Evolutionary conservation across 2,329 filamentous ascomycete species (phyloP), one percentile per base, ranked within the genome.

Genomic region (Dendrostoma leiphaemia): DNA sequence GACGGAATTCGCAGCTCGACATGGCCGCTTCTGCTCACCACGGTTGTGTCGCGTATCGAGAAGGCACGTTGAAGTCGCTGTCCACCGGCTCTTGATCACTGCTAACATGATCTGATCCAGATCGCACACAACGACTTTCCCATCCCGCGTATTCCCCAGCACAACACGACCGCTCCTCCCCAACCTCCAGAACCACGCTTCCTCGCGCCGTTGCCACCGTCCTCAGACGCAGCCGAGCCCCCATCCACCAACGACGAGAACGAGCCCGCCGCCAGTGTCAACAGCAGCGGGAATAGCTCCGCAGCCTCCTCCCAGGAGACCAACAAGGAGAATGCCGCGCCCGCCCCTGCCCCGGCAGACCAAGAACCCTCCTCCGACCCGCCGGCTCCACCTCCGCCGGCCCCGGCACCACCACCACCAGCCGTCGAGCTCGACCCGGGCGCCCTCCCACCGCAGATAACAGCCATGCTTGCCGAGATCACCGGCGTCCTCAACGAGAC

Each of bases 41-140:
- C 81, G 29, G 74, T 93, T 34, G 73, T 92, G 49, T 73, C 82
- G 56, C 83, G 85, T 63, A 78, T 93, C 47, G 86, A 94, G 68
- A 79, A 77, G 73, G 80, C 81, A 63, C 54, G 65, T 48, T 24
- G 32, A 46, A 31, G n/a, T n/a, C n/a, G n/a, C n/a, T 35, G 10
- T 19, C 23, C 43, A 38, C 28, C 52, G n/a, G n/a, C n/a, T n/a
- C n/a, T n/a, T n/a, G n/a, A n/a, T n/a, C n/a, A n/a, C n/a, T 24
- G 32, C 56, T 57, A 32, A 57, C 48, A 49, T 10, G 38, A 28
- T 31, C 32, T 35, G 34, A 3, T 32, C 23, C 44, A 95, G 90
- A 93, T 91, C 61, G 82, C 89, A 37, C 81, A 83, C 69, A 79
- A 84, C 66, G 85, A 87, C 49, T 96, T 96, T 63, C 85, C 89